A percentile compares a stretch with the other conserved stretches of the same genome.
Evolutionary conservation across 495 filamentous ascomycete genomes (phyloP).

Genomic region (Aspergillus haitiensis): DNA sequence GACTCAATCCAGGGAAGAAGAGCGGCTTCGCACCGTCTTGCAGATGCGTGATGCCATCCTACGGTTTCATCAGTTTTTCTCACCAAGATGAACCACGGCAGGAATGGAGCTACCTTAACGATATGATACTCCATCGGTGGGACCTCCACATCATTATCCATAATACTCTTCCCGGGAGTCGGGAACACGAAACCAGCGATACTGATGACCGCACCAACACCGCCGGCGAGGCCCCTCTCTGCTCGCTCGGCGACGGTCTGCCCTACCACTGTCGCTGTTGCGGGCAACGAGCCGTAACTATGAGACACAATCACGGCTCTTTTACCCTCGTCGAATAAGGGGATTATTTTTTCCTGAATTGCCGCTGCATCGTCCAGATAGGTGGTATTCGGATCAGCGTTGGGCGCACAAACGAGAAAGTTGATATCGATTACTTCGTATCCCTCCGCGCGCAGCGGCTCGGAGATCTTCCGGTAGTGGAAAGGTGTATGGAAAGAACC

Average conservation of each 20-base stretch:
- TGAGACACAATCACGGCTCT: constrained; percentile 21
- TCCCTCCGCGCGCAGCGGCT: constrained; percentile 9
- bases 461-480: constrained; percentile 22
- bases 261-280: constrained; percentile 3
- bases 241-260: constrained; percentile 17
- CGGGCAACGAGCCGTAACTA: constrained; percentile 21
- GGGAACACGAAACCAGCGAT: constrained; percentile 22
- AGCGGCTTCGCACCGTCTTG: background rate
- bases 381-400: constrained; percentile 14
- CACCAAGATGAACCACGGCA: background rate
- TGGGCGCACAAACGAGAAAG: constrained; percentile 7
- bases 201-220: constrained; percentile 16
- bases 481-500: constrained; percentile 19
- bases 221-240: constrained; percentile 18
- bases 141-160: constrained; percentile 11
- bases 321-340: constrained; percentile 18
- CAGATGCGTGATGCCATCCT: background rate
- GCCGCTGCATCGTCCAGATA: constrained; percentile 6
- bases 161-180: constrained; percentile 10
- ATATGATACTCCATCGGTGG: constrained; percentile 16
- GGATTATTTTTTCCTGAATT: constrained; percentile 12
- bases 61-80: background rate
- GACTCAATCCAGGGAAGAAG: background rate
- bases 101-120: constrained; percentile 7
- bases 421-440: constrained; percentile 18